Evolutionary conservation across 768 basidiomycete genomes (phyloP), one percentile per base, ranked within the genome.

Genomic region (Tulasnella sp.): DNA sequence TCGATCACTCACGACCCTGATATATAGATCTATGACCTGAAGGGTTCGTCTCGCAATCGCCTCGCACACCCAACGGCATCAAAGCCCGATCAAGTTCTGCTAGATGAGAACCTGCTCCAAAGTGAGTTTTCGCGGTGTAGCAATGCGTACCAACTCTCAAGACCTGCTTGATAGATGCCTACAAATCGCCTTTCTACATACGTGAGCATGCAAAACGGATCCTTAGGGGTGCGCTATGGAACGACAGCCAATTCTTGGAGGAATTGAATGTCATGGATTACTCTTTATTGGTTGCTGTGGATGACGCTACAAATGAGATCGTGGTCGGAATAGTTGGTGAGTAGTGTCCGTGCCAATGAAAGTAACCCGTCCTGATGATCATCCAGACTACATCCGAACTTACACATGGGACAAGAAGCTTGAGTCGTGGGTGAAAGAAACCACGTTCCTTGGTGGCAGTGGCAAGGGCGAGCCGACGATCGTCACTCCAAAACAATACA

Each of bases 381-480:
- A 15, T 30, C 4, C 56, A 93, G 92, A 96, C 69, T 96, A 92
- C 67, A 89, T 94, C 63, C 85, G 92, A 8, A 92, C 92, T 2
- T 94, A 93, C 67, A 94, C 91, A 0, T 96, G 92, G 92, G 96
- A 99, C 74, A 99, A 99, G 75, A 92, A 92, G 65, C 74, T 99
- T 17, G 96, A 98, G 73, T 97, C 85, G 61, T 96, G 91, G 92
- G 91, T 97, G 45, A 99, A 98, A 68, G 96, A 98, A 65, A 85
- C 90, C 1, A 79, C 88, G 0, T 92, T 93, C 71, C 74, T 98
- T 22, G 92, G 90, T 48, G 73, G 75, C 49, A 86, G 81, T 21
- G 83, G 82, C 44, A 84, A 79, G 66, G 92, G 91, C 9, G 94
- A 94, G 63, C 94, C 96, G 0, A 98, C 94, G 0, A 93, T 99